phyloP scores from a whole-genome alignment of 345 rosid species.

The Citrus cavaleriei region DNA sequence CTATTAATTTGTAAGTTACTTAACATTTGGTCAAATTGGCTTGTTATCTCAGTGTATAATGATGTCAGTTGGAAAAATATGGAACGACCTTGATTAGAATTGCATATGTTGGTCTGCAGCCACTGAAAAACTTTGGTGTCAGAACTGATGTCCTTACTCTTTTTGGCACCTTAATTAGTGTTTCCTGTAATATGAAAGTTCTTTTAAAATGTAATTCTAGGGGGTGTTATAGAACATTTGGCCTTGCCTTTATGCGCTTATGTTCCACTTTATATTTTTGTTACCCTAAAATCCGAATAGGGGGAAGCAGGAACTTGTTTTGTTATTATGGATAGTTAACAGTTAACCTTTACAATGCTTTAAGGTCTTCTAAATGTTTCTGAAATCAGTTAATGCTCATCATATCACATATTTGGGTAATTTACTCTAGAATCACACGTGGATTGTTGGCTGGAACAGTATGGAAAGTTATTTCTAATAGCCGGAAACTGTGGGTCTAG shows the following conservation, averaged over 20 bases:
- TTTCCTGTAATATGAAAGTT: background rate
- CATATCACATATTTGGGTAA: background rate
- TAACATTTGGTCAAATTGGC: background rate
- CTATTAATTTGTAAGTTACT: background rate
- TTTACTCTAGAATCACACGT: background rate
- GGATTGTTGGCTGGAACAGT: background rate
- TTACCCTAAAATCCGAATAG: background rate
- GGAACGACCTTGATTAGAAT: background rate
- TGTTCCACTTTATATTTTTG: background rate
- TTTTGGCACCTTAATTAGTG: background rate
- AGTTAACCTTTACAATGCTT: background rate
- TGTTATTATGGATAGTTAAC: background rate
- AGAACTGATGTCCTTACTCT: background rate
- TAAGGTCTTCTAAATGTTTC: background rate
- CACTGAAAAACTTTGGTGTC: background rate
- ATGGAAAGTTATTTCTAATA: background rate
- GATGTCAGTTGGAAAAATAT: background rate
- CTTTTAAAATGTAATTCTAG: background rate
- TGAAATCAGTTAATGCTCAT: background rate
- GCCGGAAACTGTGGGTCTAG: background rate
- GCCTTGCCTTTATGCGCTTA: background rate
- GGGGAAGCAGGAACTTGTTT: background rate
- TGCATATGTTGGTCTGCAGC: background rate
- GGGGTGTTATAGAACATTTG: background rate
- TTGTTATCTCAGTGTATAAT: background rate